Base-by-base conservation (phyloP, 2,329 filamentous ascomycete genomes). In the Claviceps pazoutovae region DNA sequence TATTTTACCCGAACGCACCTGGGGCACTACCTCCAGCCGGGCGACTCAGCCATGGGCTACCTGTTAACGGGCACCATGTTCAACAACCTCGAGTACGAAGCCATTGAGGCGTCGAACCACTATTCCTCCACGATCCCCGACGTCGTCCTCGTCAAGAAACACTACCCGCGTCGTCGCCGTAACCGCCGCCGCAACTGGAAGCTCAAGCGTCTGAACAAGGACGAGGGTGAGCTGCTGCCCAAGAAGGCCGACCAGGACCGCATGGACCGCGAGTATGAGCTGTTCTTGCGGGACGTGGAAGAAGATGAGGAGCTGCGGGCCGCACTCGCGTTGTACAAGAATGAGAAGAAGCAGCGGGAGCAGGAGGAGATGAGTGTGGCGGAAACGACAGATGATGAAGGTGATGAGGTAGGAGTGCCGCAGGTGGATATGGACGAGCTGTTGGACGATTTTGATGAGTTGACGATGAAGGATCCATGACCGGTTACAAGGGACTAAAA, bases 211-310 rank as follows among this genome's bases (percentile, higher is more conserved):
- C 91, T 98, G 86, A 78, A 78, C 58, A 85, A 82, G 70, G 90
- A 97, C 56, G 88, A 96, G 65, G 85, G 86, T 58, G 91, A 96
- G 58, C 76, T 94, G 66, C 71, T 90, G 57, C 87, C 88, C 38
- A 84, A 87, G 73, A 88, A 95, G 71, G 75, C 88, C 54, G 90
- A 97, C 64, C 86, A 91, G 64, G 87, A 90, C 54, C 82, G 83
- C 56, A 82, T 95, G 73, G 90, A 97, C 64, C 80, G 84, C 58
- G 93, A 98, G 69, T 98, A 95, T 70, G 93, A 98, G 73, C 81
- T 90, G 79, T 98, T 98, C 80, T 72, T 98, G 74, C 84, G 86
- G 46, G 93, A 98, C 67, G 88, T 98, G 11, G 94, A 98, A 70
- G 90, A 97, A 65, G 93, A 98, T 66, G 78, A 86, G 50, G 93